Percentiles rank a stretch among this genome's conserved stretches.
phyloP scores from a whole-genome alignment of 1,139 yeast species.

The Lizanozyma gosingica region DNA sequence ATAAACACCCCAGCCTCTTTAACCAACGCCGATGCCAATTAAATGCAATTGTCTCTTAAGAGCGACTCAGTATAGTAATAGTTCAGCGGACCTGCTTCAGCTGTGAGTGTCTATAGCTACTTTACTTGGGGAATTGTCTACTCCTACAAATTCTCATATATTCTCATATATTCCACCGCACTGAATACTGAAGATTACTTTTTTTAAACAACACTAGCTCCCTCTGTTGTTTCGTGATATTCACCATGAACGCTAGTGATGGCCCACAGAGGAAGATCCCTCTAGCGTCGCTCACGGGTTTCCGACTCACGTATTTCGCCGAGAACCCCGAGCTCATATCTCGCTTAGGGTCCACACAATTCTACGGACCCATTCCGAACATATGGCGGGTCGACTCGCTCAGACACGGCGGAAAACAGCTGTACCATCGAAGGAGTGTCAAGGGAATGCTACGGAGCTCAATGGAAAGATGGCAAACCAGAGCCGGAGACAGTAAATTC shows the following conservation, averaged over 20 bases:
- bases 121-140: too few relatives aligned
- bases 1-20: too few relatives aligned
- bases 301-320: slow-evolving; percentile 43
- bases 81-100: too few relatives aligned
- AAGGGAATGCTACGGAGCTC: neutral
- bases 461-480: neutral
- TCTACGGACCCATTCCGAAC: neutral
- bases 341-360: neutral
- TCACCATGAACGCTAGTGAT: neutral
- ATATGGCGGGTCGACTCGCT: neutral
- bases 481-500: neutral
- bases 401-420: neutral
- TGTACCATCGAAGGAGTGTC: neutral
- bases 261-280: slow-evolving; percentile 12
- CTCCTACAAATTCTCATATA: too few relatives aligned
- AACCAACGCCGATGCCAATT: too few relatives aligned
- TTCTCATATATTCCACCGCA: too few relatives aligned
- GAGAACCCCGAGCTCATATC: neutral
- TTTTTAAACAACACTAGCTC: too few relatives aligned
- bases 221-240: too few relatives aligned
- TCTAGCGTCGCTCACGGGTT: slow-evolving; percentile 51
- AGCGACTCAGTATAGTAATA: too few relatives aligned
- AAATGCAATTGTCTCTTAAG: too few relatives aligned
- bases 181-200: too few relatives aligned
- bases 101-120: too few relatives aligned